Conservation (phyloP, 176 grass and related monocot genomes). For the Triticum monococcum region DNA sequence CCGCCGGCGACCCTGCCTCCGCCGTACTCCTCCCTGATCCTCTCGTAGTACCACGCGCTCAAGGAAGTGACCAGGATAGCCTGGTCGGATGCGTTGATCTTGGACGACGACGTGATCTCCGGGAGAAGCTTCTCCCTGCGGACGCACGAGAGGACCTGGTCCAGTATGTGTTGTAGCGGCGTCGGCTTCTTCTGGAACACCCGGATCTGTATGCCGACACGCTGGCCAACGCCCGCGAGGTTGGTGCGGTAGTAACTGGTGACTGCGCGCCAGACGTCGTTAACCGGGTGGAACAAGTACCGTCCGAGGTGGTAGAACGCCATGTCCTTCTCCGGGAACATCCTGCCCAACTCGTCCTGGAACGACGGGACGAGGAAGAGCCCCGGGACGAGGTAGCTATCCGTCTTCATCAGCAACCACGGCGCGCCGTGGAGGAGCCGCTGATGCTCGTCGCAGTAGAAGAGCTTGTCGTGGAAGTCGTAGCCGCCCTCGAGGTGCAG, state of each 20-base stretch:
- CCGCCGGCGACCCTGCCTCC: not conserved
- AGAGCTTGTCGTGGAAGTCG: conserved; percentile 54
- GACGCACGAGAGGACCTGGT: conserved; percentile 46
- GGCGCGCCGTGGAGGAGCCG: conserved; percentile 22
- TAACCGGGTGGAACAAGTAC: conserved; percentile 67
- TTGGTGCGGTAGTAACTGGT: conserved; percentile 32
- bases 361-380: conserved; percentile 54
- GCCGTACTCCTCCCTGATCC: conserved; percentile 26
- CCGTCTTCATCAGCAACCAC: conserved; percentile 57
- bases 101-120: not conserved
- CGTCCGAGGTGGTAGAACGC: conserved; percentile 57
- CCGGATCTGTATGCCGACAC: conserved; percentile 54
- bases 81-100: not conserved
- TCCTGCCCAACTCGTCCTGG: conserved; percentile 26
- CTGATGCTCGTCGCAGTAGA: conserved; percentile 71
- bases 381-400: conserved; percentile 55
- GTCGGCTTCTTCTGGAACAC: conserved; percentile 15
- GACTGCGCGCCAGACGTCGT: conserved; percentile 50
- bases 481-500: conserved; percentile 59
- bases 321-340: conserved; percentile 58
- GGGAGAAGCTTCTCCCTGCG: conserved; percentile 34
- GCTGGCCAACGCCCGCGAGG: conserved; percentile 30
- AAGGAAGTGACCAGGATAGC: conserved; percentile 41
- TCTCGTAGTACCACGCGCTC: conserved; percentile 35
- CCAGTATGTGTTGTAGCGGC: conserved; percentile 1